Evolutionary conservation across 768 basidiomycete genomes (phyloP).

Genomic region (Boletus tomentosulus): DNA sequence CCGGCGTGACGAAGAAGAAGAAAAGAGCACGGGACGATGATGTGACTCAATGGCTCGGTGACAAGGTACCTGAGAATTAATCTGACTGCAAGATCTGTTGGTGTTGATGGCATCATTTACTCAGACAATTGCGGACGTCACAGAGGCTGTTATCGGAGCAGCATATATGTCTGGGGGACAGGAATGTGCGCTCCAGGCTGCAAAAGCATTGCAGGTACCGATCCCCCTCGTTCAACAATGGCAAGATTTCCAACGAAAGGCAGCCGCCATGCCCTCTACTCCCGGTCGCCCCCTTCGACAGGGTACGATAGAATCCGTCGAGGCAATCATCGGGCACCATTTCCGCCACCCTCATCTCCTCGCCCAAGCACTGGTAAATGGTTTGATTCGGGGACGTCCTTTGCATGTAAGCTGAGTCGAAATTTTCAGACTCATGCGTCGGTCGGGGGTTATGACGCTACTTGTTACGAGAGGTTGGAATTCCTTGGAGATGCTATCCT

Average conservation of each 20-base stretch:
- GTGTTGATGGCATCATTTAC: slow-evolving; percentile 13
- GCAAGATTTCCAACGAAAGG: slow-evolving; percentile 61
- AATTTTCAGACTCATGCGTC: slow-evolving; percentile 64
- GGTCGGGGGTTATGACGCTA: slow-evolving; percentile 48
- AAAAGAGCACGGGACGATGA: slow-evolving; percentile 40
- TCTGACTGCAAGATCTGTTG: not conserved
- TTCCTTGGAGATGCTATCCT: slow-evolving; percentile 86
- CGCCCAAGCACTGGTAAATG: slow-evolving; percentile 65
- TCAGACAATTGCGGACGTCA: slow-evolving; percentile 79
- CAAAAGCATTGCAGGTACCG: slow-evolving; percentile 62
- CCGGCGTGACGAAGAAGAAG: slow-evolving; percentile 31
- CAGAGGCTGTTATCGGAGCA: slow-evolving; percentile 81
- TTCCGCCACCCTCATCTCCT: slow-evolving; percentile 63
- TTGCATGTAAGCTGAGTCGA: slow-evolving; percentile 7
- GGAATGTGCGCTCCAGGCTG: slow-evolving; percentile 58
- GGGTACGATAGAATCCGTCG: slow-evolving; percentile 52
- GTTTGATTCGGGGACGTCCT: not conserved
- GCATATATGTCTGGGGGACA: slow-evolving; percentile 72
- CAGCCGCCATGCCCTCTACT: slow-evolving; percentile 40
- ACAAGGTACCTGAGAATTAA: slow-evolving; percentile 52
- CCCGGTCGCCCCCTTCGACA: slow-evolving; percentile 42
- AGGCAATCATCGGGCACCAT: slow-evolving; percentile 58
- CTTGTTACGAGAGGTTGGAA: slow-evolving; percentile 71
- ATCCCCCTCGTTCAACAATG: slow-evolving; percentile 62
- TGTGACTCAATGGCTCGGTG: slow-evolving; percentile 58